These are phyloP conservation scores for Cutaneotrichosporon curvatum DNA, from an alignment of 1,284 basidiomycete genomes.

Conservation along the genomic window DNA sequence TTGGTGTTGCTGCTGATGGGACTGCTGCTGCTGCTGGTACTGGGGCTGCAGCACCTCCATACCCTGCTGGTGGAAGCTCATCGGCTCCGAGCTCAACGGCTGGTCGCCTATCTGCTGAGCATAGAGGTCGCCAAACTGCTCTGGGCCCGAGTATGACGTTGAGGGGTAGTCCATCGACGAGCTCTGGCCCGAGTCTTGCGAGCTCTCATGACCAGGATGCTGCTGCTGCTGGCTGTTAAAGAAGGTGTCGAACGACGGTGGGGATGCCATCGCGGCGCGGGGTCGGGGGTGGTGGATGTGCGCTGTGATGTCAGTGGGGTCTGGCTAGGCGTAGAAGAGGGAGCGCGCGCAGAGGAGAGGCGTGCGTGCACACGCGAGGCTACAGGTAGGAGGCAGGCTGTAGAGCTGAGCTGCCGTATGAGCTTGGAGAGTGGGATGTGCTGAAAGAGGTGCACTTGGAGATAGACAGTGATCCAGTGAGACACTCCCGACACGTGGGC, in stretches of 20 bases:
- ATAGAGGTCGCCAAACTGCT: conserved; percentile 9
- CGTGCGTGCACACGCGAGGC: too few species aligned
- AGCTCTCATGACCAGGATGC: conserved; percentile 7
- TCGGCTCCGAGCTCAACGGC: conserved; percentile 6
- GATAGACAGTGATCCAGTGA: too few species aligned
- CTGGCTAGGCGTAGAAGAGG: too few species aligned
- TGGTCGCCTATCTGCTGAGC: conserved; percentile 20
- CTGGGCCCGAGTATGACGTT: conserved; percentile 3
- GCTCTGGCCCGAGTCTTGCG: background rate
- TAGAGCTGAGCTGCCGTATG: too few species aligned
- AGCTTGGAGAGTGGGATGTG: too few species aligned
- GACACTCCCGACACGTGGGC: too few species aligned
- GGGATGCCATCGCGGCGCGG: conserved; percentile 18
- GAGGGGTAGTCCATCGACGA: conserved; percentile 16
- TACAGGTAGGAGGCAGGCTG: too few species aligned
- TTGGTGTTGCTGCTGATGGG: background rate
- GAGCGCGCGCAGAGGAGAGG: too few species aligned
- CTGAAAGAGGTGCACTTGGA: background rate
- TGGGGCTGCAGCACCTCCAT: conserved; percentile 1
- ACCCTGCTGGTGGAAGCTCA: background rate
- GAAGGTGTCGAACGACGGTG: conserved; percentile 28
- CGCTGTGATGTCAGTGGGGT: too few species aligned
- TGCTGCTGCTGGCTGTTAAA: conserved; percentile 13
- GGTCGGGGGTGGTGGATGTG: background rate
- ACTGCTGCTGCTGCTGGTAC: conserved; percentile 9